Evolutionary conservation across 2,329 filamentous ascomycete genomes (phyloP).

Genomic region (Cercospora janseana): DNA sequence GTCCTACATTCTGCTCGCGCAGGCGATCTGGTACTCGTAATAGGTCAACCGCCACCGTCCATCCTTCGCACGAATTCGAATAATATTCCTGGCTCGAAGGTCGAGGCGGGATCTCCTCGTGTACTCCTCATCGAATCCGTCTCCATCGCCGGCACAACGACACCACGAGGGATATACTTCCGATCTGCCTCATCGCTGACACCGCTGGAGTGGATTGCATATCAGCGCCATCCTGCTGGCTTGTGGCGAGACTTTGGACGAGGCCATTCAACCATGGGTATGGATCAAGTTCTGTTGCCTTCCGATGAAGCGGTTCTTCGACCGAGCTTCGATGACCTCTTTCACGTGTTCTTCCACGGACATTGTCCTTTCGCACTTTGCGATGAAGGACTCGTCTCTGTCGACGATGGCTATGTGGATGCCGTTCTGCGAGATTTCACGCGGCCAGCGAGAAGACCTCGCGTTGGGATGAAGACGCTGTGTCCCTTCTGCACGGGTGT

Average conservation of each 20-base stretch:
- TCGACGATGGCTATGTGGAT: not conserved
- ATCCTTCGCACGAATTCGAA: too few species aligned
- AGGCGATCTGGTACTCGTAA: constrained; percentile 5
- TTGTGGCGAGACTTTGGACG: not conserved
- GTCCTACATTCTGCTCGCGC: not conserved
- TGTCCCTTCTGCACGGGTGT: constrained; percentile 16
- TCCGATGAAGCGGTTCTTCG: not conserved
- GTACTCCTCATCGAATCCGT: constrained; percentile 6
- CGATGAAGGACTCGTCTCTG: not conserved
- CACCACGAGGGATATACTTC: not conserved
- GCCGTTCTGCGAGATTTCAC: not conserved
- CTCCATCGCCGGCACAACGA: not conserved
- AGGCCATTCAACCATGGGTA: not conserved
- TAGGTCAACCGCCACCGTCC: not conserved
- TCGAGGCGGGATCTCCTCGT: not conserved
- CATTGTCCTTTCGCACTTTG: not conserved
- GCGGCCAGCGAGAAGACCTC: not conserved
- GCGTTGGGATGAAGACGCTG: not conserved
- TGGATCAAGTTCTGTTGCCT: not conserved
- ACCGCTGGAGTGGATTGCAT: not conserved
- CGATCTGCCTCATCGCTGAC: not conserved
- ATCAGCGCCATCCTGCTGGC: not conserved
- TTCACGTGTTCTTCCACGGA: constrained; percentile 1
- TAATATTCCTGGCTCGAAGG: not conserved
- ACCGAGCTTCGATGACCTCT: constrained; percentile 1